phyloP scores from a whole-genome alignment of 1,284 basidiomycete genomes.

The Fomes fomentarius region DNA sequence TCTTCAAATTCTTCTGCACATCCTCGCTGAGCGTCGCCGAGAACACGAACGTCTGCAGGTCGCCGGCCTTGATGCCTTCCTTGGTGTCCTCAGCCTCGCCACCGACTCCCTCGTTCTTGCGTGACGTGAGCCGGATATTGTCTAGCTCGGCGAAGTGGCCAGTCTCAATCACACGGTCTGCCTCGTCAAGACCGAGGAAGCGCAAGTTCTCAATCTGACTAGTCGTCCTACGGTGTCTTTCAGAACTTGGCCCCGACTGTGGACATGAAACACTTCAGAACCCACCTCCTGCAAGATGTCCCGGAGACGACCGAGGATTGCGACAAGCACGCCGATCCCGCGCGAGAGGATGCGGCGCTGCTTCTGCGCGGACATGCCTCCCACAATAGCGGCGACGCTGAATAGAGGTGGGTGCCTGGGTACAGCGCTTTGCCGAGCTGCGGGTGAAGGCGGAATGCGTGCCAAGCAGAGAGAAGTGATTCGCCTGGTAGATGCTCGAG shows the following conservation, averaged over 20 bases:
- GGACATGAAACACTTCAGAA: no score
- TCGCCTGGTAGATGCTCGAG: conserved; percentile 41
- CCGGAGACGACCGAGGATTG: conserved; percentile 97
- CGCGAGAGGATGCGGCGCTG: conserved; percentile 86
- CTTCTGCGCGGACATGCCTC: conserved; percentile 95
- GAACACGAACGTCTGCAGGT: conserved; percentile 95
- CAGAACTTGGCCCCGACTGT: not conserved
- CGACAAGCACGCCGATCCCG: conserved; percentile 90
- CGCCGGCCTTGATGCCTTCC: conserved; percentile 28
- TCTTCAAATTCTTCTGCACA: conserved; percentile 87
- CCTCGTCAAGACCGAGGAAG: conserved; percentile 97
- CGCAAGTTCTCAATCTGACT: conserved; percentile 65
- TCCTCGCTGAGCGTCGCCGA: conserved; percentile 96
- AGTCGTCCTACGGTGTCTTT: conserved; percentile 58
- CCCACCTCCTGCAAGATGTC: conserved; percentile 86
- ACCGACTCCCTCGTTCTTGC: conserved; percentile 59
- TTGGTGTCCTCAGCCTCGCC: conserved; percentile 31
- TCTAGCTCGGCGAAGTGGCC: conserved; percentile 98
- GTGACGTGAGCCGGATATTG: conserved; percentile 86
- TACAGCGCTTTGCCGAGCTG: conserved; percentile 70
- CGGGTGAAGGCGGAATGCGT: conserved; percentile 61
- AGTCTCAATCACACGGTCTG: conserved; percentile 97
- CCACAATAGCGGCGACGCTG: conserved; percentile 89
- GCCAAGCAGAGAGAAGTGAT: conserved; percentile 73
- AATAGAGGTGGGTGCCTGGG: conserved; percentile 63